These are phyloP conservation scores for Inonotus obliquus DNA, from an alignment of 1,284 basidiomycete genomes.

Conservation along the genomic window DNA sequence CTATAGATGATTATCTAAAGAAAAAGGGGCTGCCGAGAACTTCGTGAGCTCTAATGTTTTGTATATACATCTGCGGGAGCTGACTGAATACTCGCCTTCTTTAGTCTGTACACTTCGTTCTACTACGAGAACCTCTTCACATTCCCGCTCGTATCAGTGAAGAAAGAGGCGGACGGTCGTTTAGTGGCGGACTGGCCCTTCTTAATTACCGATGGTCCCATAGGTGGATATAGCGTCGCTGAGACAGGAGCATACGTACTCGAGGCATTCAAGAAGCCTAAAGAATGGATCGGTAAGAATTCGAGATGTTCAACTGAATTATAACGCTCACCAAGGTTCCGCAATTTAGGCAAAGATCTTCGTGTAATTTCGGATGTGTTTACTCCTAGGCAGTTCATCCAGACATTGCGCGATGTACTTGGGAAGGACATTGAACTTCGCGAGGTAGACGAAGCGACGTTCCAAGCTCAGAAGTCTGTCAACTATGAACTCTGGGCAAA, in stretches of 20 bases:
- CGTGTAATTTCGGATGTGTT: conserved; percentile 12
- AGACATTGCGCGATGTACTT: conserved; percentile 4
- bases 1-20: conserved; percentile 25
- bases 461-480: not conserved
- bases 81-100: not conserved
- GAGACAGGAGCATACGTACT: conserved; percentile 17
- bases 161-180: not conserved
- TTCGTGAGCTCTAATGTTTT: conserved; percentile 16
- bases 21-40: conserved; percentile 22
- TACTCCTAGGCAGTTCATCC: conserved; percentile 4
- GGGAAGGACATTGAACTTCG: conserved; percentile 4
- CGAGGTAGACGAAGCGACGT: not conserved
- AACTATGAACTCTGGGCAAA: conserved; percentile 2
- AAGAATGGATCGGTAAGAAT: conserved; percentile 17
- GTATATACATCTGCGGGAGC: not conserved
- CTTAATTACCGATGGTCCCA: conserved; percentile 10
- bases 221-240: conserved; percentile 9
- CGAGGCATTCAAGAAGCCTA: conserved; percentile 19
- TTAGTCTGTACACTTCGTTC: conserved; percentile 23
- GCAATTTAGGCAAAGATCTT: conserved; percentile 14
- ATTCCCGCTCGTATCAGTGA: not conserved
- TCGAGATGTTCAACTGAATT: not conserved
- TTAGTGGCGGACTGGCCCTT: conserved; percentile 13
- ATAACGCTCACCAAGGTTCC: not conserved
- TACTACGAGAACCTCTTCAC: conserved; percentile 23